phyloP scores from a whole-genome alignment of 2,329 filamentous ascomycete species.

The Aspergillus pseudoterreus region DNA sequence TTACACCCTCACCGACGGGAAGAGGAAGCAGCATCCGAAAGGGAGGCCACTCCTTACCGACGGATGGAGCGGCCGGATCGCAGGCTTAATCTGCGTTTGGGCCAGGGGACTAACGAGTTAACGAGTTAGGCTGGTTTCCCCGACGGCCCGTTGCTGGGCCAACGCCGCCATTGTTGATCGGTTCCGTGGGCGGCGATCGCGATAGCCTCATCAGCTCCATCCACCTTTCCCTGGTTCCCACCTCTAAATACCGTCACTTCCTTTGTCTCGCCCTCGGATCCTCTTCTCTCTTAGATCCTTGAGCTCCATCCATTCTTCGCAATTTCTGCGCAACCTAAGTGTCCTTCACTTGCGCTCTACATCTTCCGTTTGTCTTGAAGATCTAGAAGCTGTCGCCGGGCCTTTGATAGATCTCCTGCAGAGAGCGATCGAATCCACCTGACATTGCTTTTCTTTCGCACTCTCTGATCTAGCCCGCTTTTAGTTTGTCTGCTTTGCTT shows the following conservation, averaged over 20 bases:
- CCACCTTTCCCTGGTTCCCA: constrained; percentile 27
- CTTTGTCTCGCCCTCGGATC: constrained; percentile 20
- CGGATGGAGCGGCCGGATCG: constrained; percentile 11
- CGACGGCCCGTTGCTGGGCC: constrained; percentile 35
- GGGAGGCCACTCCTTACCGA: constrained; percentile 18
- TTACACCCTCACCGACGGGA: constrained; percentile 17
- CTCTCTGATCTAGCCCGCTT: constrained; percentile 9
- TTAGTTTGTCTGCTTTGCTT: constrained; percentile 31
- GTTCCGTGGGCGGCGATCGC: constrained; percentile 33
- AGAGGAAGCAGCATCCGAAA: constrained; percentile 3
- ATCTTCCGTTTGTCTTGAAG: constrained; percentile 7
- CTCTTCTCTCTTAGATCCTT: constrained; percentile 8
- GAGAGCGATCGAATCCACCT: constrained; percentile 9
- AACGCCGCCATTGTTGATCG: constrained; percentile 39
- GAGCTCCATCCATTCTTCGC: constrained; percentile 8
- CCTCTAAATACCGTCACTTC: constrained; percentile 27
- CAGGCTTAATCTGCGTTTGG: constrained; percentile 14
- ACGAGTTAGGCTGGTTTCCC: constrained; percentile 23
- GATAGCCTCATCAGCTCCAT: constrained; percentile 25
- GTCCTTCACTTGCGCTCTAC: constrained; percentile 3
- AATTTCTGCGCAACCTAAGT: constrained; percentile 1
- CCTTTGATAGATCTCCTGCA: constrained; percentile 12
- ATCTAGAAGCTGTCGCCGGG: constrained; percentile 7
- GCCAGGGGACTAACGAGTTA: constrained; percentile 2
- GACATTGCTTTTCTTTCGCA: constrained; percentile 2